Evolutionary conservation across 2,329 filamentous ascomycete species (phyloP), one percentile per base, ranked within the genome.

Genomic region (Colletotrichum lindemuthianum): DNA sequence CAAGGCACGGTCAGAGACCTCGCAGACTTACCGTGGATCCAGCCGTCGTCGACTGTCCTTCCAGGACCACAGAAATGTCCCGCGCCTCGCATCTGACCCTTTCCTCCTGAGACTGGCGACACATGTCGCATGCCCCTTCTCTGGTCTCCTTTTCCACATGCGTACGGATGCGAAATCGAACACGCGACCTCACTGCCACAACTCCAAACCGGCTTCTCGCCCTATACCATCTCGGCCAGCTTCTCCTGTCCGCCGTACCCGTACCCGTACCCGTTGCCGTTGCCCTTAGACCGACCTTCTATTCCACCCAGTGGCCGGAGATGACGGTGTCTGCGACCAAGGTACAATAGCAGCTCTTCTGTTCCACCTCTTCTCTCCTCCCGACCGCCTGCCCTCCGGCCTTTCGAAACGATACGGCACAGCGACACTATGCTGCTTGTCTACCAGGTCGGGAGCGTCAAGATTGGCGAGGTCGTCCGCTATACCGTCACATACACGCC

Each of bases 401-500:
- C 24, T 43, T 43, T 12, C 48, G 24, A 10, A 32, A 10, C 33
- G 58, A 32, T 24, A n/a, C 43, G 43, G 15, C 39, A 39, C 52
- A 40, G 58, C 56, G 9, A 33, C 70, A 78, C 74, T 37, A 98
- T 98, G 96, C 84, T 98, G 69, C 88, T 98, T 75, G 82, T 97
- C 66, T 92, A 97, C 79, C 96, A 98, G 80, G 85, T 90, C 69
- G 96, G 96, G 73, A 92, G 87, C 80, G 91, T 98, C 76, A 97
- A 95, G 78, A 92, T 98, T 69, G 96, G 96, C 75, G 94, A 98
- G 80, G 90, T 97, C 43, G 89, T 97, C 68, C 91, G 96, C 81
- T 97, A 90, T 73, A 97, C 92, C 8, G 82, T 98, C 69, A 97
- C 93, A 53, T 99, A 99, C 78, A 96, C 91, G 2, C 96, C 96